Evolutionary conservation across 2,329 filamentous ascomycete genomes (phyloP), one percentile per base, ranked within the genome.

Genomic region (Volutella citrinella): DNA sequence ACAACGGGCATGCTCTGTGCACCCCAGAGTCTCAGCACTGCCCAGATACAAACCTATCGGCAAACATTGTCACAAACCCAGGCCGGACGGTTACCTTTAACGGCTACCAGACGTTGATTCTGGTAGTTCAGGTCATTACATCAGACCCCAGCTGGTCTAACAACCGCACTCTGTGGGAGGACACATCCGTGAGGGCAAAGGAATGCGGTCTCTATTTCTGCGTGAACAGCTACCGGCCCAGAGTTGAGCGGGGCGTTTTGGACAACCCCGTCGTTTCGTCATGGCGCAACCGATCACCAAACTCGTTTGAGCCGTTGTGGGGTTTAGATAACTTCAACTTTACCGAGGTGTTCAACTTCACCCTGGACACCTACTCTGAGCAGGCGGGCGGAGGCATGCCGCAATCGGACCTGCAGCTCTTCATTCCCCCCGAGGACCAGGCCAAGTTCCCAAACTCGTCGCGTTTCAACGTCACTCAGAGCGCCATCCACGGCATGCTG

Each of bases 141-240:
- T n/a, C 33, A 6, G 9, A 39, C 12, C 18, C 35, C 0, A 35
- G 12, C 6, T 48, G 34, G 32, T 4, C 16, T 6, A 8, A 36
- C 1, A 38, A 42, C 5, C 5, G 13, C 4, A 45, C 38, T 0
- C 9, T 12, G 1, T 47, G 43, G 45, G 24, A 47, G 5, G 9
- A 42, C 3, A 40, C 43, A 0, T 10, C 7, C 0, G 25, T 46
- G 2, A 32, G 13, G 0, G 37, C 38, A 5, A 17, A 25, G 1
- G 45, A 46, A 7, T 48, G 43, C 5, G 27, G 30, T 3, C 10
- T 48, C 4, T 40, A 33, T 5, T 25, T 48, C 6, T 48, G 43
- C 10, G 23, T 35, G 4, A 43, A 43, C 9, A 17, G 33, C 5
- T 42, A 44, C 10, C 4, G 40, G 2, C 20, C 32, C 7, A 17